phyloP scores from a whole-genome alignment of 2,329 filamentous ascomycete species.

The Beauveria varroae region DNA sequence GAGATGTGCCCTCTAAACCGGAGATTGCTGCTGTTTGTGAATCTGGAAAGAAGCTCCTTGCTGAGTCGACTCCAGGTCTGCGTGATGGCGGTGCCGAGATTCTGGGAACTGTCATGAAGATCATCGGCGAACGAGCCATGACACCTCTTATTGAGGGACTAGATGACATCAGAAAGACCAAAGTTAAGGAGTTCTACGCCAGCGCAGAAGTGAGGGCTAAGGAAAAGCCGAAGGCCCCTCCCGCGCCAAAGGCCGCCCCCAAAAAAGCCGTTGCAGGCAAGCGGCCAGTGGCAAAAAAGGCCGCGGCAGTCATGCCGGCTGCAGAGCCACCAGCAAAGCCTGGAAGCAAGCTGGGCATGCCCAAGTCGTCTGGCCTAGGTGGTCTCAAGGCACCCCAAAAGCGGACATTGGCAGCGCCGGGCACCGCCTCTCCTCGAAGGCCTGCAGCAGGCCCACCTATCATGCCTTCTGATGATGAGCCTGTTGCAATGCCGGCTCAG shows the following conservation, averaged over 20 bases:
- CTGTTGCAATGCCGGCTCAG: slow-evolving; percentile 45
- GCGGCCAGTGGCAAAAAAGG: slow-evolving; percentile 37
- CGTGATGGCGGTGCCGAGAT: slow-evolving; percentile 87
- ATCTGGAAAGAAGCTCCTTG: slow-evolving; percentile 76
- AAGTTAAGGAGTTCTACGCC: slow-evolving; percentile 89
- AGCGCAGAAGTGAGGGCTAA: slow-evolving; percentile 43
- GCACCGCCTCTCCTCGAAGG: slow-evolving; percentile 46
- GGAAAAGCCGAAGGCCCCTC: slow-evolving; percentile 72
- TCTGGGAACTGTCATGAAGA: slow-evolving; percentile 94
- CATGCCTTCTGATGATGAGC: slow-evolving; percentile 50
- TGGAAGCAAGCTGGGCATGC: slow-evolving; percentile 47
- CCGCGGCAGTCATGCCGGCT: slow-evolving; percentile 31
- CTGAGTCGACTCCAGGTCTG: slow-evolving; percentile 79
- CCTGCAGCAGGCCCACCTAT: slow-evolving; percentile 38
- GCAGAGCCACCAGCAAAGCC: slow-evolving; percentile 45
- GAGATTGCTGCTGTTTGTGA: slow-evolving; percentile 86
- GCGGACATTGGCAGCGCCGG: slow-evolving; percentile 41
- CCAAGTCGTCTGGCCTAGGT: slow-evolving; percentile 44
- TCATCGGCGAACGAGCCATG: slow-evolving; percentile 95
- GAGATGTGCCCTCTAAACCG: slow-evolving; percentile 73
- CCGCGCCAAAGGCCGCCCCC: slow-evolving; percentile 45
- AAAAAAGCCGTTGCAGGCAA: slow-evolving; percentile 41
- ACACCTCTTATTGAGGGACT: slow-evolving; percentile 83
- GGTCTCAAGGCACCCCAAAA: slow-evolving; percentile 55
- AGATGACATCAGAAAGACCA: slow-evolving; percentile 91